These are phyloP conservation scores for Themeda triandra DNA, from an alignment of 176 grass and related monocot species.

Conservation along the genomic window DNA sequence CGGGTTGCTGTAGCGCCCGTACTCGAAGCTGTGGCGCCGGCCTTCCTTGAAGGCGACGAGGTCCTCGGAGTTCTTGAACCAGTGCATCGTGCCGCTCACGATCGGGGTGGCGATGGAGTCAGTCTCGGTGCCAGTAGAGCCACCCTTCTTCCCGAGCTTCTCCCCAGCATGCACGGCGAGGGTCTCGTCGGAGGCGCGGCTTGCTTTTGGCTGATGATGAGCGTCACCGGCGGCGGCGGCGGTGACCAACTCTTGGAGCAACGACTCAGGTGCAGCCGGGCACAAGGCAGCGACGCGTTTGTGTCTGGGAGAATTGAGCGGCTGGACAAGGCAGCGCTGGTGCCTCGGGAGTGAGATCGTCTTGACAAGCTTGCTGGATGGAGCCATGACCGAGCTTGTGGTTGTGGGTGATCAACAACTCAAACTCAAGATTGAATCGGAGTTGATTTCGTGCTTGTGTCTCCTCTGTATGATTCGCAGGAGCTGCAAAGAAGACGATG, in stretches of 20 bases:
- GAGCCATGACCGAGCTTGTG: background rate
- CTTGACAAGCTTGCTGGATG: background rate
- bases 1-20: too few species aligned
- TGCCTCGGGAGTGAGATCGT: background rate
- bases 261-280: background rate
- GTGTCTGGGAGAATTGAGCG: background rate
- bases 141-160: conserved; percentile 36
- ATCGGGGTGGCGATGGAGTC: conserved; percentile 71
- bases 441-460: too few species aligned
- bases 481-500: background rate
- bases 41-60: too few species aligned
- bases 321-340: background rate
- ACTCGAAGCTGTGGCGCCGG: too few species aligned
- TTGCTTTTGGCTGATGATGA: background rate
- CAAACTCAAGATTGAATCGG: background rate
- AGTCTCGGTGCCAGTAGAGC: conserved; percentile 41
- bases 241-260: background rate
- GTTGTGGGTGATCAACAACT: background rate
- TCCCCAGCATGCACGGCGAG: conserved; percentile 83
- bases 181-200: conserved; percentile 55
- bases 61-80: too few species aligned
- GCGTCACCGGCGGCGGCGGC: background rate
- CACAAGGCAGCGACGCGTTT: background rate
- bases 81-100: background rate
- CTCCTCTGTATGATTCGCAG: too few species aligned